Percentiles rank a stretch among this genome's conserved stretches.
phyloP scores from a whole-genome alignment of 83 land plant species.

The Thuja plicata region DNA sequence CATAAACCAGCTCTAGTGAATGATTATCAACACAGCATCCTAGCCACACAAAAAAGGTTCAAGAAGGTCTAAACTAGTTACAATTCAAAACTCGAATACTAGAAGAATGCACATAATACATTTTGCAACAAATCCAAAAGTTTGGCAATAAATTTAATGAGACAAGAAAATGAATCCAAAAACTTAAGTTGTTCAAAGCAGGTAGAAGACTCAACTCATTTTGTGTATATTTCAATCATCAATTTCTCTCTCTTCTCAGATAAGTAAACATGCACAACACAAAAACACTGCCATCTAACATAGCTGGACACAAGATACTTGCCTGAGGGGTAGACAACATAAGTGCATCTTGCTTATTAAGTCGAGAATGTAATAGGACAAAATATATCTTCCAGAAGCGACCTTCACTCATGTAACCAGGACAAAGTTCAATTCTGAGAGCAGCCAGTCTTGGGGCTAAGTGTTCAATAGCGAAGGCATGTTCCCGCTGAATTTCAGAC shows the following conservation, averaged over 20 bases:
- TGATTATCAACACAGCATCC: background rate
- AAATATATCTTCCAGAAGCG: constrained; percentile 93
- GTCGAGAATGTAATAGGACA: constrained; percentile 76
- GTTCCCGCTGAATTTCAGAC: constrained; percentile 77
- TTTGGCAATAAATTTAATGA: background rate
- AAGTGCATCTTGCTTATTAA: constrained; percentile 66
- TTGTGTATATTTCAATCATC: background rate
- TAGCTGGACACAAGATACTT: constrained; percentile 1
- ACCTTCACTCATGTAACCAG: constrained; percentile 66
- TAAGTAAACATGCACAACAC: background rate
- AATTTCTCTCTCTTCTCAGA: background rate
- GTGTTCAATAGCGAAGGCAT: constrained; percentile 48
- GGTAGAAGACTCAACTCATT: background rate
- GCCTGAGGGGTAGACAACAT: constrained; percentile 83
- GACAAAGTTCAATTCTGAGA: constrained; percentile 76
- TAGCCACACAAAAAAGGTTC: background rate
- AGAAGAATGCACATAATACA: too few relatives aligned
- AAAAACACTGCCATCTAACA: background rate
- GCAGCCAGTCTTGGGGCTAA: constrained; percentile 69
- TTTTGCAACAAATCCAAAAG: background rate
- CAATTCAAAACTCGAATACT: background rate
- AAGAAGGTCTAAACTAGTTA: background rate
- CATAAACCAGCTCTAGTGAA: background rate
- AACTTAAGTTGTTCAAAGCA: background rate
- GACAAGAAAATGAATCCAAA: background rate